Evolutionary conservation across 106 monocot genomes (phyloP).

Genomic region (Narthecium ossifragum): DNA sequence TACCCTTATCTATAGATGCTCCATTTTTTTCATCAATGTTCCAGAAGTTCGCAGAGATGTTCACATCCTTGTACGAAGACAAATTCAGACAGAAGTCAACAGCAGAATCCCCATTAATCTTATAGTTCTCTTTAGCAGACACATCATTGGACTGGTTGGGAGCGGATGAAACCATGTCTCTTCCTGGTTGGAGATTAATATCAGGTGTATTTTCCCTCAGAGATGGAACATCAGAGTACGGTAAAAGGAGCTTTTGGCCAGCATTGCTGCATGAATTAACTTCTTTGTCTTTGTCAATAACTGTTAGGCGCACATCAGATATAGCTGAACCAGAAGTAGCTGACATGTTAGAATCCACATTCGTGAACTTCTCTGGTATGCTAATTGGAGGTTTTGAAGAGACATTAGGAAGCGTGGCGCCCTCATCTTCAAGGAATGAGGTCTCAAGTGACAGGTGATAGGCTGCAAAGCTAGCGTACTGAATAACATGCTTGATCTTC

Average conservation of each 20-base stretch:
- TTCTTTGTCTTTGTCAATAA: slow-evolving; percentile 6
- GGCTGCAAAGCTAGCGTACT: slow-evolving; percentile 83
- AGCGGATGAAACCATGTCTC: too few species aligned
- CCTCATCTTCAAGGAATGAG: slow-evolving; percentile 89
- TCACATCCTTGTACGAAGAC: too few species aligned
- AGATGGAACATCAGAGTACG: slow-evolving; percentile 9
- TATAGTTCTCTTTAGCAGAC: too few species aligned
- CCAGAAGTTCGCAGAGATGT: slow-evolving; percentile 5
- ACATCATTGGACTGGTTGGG: too few species aligned
- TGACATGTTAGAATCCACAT: slow-evolving; percentile 8
- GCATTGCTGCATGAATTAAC: slow-evolving; percentile 10
- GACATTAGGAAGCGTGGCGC: slow-evolving; percentile 58
- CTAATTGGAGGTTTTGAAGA: slow-evolving; percentile 5
- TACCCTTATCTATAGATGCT: background rate
- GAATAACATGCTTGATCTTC: slow-evolving; percentile 71
- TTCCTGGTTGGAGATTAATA: background rate
- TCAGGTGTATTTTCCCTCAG: background rate
- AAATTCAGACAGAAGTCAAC: too few species aligned
- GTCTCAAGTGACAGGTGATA: slow-evolving; percentile 91
- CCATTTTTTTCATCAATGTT: slow-evolving; percentile 13
- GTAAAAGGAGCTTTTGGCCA: background rate
- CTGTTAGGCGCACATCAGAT: background rate
- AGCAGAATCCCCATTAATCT: too few species aligned
- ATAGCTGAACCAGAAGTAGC: slow-evolving; percentile 9
- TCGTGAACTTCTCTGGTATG: background rate